phyloP scores from a whole-genome alignment of 139 green algal species.

The Haematococcus sp. region DNA sequence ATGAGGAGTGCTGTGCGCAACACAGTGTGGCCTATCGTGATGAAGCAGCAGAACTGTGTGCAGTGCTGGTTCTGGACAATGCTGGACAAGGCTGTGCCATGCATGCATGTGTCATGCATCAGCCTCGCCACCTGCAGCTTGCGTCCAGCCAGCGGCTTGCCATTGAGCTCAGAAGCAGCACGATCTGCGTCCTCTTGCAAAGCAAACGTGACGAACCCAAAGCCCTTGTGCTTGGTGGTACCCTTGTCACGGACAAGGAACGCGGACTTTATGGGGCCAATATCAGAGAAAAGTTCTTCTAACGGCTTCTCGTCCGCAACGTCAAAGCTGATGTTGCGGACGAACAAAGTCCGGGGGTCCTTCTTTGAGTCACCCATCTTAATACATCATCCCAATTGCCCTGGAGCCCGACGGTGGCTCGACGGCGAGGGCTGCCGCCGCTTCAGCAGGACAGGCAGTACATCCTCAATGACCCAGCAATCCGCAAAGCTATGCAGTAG shows the following conservation, averaged over 20 bases:
- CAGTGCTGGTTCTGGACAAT: no score
- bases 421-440: no score
- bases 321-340: conserved; percentile 67
- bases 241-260: conserved; percentile 77
- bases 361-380: conserved; percentile 9
- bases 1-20: no score
- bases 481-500: no score
- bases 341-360: conserved; percentile 75
- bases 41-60: conserved; percentile 9
- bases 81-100: no score
- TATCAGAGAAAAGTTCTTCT: conserved; percentile 66
- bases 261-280: conserved; percentile 78
- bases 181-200: conserved; percentile 79
- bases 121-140: conserved; percentile 64
- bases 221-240: conserved; percentile 62
- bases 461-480: no score
- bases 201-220: conserved; percentile 84
- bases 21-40: neutral
- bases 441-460: no score
- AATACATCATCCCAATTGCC: no score
- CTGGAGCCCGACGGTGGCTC: no score
- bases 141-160: conserved; percentile 55
- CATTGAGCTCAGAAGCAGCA: conserved; percentile 66
- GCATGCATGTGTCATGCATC: neutral
- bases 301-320: conserved; percentile 53